Percentiles rank a stretch among this genome's conserved stretches.
phyloP scores from a whole-genome alignment of 176 grass and related monocot genomes.

The Oryza punctata region DNA sequence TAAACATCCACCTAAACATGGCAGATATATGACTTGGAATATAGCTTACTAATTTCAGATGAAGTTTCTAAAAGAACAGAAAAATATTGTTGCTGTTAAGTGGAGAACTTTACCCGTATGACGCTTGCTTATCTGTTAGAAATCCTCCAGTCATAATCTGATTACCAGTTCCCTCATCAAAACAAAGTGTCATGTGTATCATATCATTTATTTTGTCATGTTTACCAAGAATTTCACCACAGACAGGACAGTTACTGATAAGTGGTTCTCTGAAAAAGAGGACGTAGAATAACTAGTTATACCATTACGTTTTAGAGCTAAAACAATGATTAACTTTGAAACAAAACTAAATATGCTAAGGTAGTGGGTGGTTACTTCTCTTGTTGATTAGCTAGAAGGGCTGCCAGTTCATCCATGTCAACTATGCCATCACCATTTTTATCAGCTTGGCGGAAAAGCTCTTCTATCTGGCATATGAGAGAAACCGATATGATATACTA shows the following conservation, averaged over 20 bases:
- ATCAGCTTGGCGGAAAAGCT: slow-evolving; percentile 83
- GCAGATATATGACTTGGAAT: slow-evolving; percentile 32
- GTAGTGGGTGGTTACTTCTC: slow-evolving; percentile 61
- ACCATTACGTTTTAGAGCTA: background rate
- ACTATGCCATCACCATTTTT: slow-evolving; percentile 90
- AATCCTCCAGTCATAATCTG: slow-evolving; percentile 97
- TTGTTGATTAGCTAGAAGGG: slow-evolving; percentile 79
- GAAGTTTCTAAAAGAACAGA: slow-evolving; percentile 28
- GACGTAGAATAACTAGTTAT: slow-evolving; percentile 10
- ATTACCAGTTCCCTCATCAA: slow-evolving; percentile 97
- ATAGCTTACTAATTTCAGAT: slow-evolving; percentile 19
- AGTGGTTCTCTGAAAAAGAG: slow-evolving; percentile 82
- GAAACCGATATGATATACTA: slow-evolving; percentile 36
- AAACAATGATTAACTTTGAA: slow-evolving; percentile 29
- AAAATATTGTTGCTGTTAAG: background rate
- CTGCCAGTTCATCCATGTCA: slow-evolving; percentile 91
- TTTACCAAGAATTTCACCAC: slow-evolving; percentile 91
- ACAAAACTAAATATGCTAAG: slow-evolving; percentile 24
- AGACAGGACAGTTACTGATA: slow-evolving; percentile 92
- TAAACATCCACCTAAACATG: slow-evolving; percentile 90
- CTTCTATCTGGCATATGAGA: slow-evolving; percentile 64
- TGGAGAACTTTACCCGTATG: slow-evolving; percentile 72
- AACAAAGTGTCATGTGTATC: slow-evolving; percentile 98
- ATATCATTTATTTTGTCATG: slow-evolving; percentile 95
- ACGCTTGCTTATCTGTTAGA: slow-evolving; percentile 91